A percentile compares a stretch with the other conserved stretches of the same genome.
Conservation (phyloP, 768 basidiomycete genomes). For the Gymnopilus dilepis region DNA sequence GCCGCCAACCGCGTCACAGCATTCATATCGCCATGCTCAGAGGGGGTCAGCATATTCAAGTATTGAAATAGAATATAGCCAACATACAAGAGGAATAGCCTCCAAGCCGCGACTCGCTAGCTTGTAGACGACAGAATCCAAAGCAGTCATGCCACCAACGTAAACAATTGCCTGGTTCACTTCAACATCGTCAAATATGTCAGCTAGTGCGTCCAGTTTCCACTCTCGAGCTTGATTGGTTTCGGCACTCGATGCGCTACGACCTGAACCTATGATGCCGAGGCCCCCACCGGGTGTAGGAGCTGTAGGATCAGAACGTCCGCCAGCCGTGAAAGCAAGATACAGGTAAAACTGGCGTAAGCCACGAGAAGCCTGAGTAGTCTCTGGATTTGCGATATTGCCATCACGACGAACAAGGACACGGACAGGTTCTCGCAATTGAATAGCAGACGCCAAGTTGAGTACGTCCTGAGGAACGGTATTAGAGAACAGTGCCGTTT, state of each 20-base stretch:
- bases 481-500: constrained; percentile 95
- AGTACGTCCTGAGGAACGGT: constrained; percentile 98
- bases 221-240: constrained; percentile 88
- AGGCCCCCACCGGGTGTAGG: constrained; percentile 60
- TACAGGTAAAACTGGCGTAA: constrained; percentile 97
- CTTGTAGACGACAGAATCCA: constrained; percentile 92
- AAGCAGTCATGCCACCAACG: constrained; percentile 84
- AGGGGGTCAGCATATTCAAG: constrained; percentile 17
- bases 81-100: constrained; percentile 83
- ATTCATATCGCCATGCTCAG: constrained; percentile 92
- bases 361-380: constrained; percentile 73
- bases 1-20: constrained; percentile 80
- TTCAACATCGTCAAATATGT: constrained; percentile 88
- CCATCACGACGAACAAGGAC: constrained; percentile 96
- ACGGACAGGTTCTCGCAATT: constrained; percentile 93
- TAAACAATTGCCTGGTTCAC: constrained; percentile 83
- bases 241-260: constrained; percentile 80
- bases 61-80: constrained; percentile 1
- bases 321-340: constrained; percentile 90
- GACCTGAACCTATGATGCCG: constrained; percentile 94
- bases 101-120: constrained; percentile 85
- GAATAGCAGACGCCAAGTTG: constrained; percentile 91
- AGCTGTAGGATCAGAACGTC: constrained; percentile 61
- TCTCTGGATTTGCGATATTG: constrained; percentile 74
- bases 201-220: constrained; percentile 92